phyloP scores from a whole-genome alignment of 805 yeast genomes.

The Henningerozyma blattae region DNA sequence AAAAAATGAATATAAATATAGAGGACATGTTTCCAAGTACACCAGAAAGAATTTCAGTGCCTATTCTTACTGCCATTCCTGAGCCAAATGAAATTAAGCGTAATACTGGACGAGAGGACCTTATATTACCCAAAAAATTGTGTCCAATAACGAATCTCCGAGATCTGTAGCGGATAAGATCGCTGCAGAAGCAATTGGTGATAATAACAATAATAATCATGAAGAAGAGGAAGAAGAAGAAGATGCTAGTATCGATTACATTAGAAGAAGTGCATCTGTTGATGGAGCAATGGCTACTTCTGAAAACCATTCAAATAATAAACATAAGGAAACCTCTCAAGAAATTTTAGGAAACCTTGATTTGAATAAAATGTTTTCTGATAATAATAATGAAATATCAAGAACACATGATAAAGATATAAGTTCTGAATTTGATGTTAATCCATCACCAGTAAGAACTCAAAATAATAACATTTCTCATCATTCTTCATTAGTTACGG shows the following conservation, averaged over 20 bases:
- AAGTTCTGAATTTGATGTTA: too few relatives aligned
- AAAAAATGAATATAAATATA: too few relatives aligned
- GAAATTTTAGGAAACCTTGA: conserved; percentile 12
- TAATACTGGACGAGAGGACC: too few relatives aligned
- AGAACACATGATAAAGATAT: too few relatives aligned
- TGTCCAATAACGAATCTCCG: background rate
- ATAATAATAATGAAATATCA: too few relatives aligned
- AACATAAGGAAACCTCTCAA: background rate
- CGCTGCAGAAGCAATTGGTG: background rate
- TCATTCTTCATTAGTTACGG: too few relatives aligned
- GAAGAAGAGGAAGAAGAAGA: background rate
- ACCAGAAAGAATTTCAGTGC: background rate
- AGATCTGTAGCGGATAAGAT: too few relatives aligned
- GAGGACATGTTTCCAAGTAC: background rate
- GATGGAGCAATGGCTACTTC: background rate
- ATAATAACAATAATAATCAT: too few relatives aligned
- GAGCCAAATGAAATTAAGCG: background rate
- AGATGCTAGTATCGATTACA: conserved; percentile 1
- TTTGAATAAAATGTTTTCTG: conserved; percentile 11
- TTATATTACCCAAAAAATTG: too few relatives aligned
- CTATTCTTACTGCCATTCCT: background rate
- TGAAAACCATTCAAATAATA: too few relatives aligned
- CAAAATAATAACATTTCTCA: too few relatives aligned
- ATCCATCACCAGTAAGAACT: too few relatives aligned
- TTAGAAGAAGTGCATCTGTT: conserved; percentile 3